phyloP scores from a whole-genome alignment of 805 yeast genomes.

The Metschnikowia aberdeeniae region DNA sequence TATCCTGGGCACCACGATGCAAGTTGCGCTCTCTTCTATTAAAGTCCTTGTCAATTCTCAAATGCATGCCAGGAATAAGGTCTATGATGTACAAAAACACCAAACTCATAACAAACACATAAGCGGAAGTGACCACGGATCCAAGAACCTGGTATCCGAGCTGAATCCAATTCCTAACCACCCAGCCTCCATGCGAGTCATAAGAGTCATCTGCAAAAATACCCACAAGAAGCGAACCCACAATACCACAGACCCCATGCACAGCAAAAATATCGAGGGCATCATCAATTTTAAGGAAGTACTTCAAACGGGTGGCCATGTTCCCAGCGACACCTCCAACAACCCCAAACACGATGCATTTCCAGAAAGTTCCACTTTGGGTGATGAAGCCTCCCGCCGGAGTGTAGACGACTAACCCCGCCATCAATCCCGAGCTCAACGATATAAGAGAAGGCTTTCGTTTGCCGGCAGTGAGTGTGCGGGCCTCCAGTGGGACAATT shows the following conservation, averaged over 20 bases:
- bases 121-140: conserved; percentile 29
- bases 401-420: conserved; percentile 41
- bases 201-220: conserved; percentile 33
- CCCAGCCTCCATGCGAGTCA: conserved; percentile 40
- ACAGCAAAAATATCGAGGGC: conserved; percentile 42
- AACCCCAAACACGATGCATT: conserved; percentile 35
- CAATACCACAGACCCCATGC: conserved; percentile 40
- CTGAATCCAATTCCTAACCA: conserved; percentile 37
- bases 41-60: conserved; percentile 38
- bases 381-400: conserved; percentile 43
- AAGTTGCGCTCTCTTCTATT: conserved; percentile 27
- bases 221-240: conserved; percentile 39
- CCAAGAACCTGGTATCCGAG: conserved; percentile 39
- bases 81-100: conserved; percentile 34
- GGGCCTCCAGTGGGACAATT: not conserved
- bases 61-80: conserved; percentile 37
- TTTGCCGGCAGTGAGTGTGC: conserved; percentile 13
- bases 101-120: conserved; percentile 32
- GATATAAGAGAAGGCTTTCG: conserved; percentile 35
- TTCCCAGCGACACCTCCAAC: conserved; percentile 36
- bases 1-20: conserved; percentile 3
- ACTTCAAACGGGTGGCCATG: conserved; percentile 38
- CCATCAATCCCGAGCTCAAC: conserved; percentile 37
- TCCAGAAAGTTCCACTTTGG: conserved; percentile 36
- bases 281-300: conserved; percentile 37